These are phyloP conservation scores for Lachnellula occidentalis DNA, from an alignment of 2,329 filamentous ascomycete genomes.

Conservation along the genomic window DNA sequence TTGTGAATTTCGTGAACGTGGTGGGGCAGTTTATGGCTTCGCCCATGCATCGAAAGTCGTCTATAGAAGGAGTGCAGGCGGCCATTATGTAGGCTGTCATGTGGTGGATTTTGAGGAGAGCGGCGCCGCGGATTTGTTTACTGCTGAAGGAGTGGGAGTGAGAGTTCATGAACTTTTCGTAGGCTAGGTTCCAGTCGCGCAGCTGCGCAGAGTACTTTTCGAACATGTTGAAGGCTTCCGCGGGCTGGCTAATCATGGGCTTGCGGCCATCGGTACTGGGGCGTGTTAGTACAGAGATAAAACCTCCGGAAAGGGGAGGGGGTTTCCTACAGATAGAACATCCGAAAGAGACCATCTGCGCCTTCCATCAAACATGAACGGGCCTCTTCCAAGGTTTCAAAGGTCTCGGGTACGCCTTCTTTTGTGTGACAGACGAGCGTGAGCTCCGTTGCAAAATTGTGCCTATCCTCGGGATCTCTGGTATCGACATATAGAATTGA, in stretches of 20 bases:
- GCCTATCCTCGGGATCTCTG: constrained; percentile 12
- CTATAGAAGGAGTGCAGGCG: constrained; percentile 5
- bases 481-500: constrained; percentile 29
- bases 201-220: constrained; percentile 12
- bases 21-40: constrained; percentile 14
- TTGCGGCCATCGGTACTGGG: constrained; percentile 7
- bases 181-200: constrained; percentile 21
- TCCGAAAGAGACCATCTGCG: constrained; percentile 23
- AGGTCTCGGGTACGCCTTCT: constrained; percentile 15
- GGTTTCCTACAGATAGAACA: constrained; percentile 18
- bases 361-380: constrained; percentile 18
- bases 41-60: constrained; percentile 13
- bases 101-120: constrained; percentile 28
- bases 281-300: constrained; percentile 2
- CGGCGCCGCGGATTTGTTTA: constrained; percentile 26
- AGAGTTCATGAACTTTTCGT: constrained; percentile 24
- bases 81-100: constrained; percentile 22
- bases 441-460: constrained; percentile 17
- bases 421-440: constrained; percentile 9
- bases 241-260: constrained; percentile 16
- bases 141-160: constrained; percentile 17
- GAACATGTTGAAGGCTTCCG: constrained; percentile 9
- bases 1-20: constrained; percentile 9
- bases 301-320: not conserved
- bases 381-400: constrained; percentile 22